Evolutionary conservation across 345 rosid genomes (phyloP), one percentile per base, ranked within the genome.

Genomic region (Citrus inodora): DNA sequence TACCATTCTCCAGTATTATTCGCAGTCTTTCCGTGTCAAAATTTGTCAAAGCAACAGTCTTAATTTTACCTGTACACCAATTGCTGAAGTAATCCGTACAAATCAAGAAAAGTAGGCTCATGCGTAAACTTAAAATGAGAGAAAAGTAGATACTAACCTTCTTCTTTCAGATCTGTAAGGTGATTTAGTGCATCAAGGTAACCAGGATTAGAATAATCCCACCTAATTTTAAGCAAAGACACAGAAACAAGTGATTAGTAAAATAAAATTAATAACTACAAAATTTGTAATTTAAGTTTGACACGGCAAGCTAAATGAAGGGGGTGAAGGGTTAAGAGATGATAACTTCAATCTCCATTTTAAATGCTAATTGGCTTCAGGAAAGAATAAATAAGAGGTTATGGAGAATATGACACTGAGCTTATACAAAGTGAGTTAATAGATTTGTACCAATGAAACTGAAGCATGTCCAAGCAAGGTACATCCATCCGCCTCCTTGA

Each of bases 401-500:
- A 32, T 42, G 76, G 22, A 63, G 19, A 63, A 46, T 38, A 62
- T 13, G 21, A 59, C 74, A 37, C 27, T 67, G 75, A 25, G 51
- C 32, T 21, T 30, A 64, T 46, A 67, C 16, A 53, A n/a, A 59
- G 64, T 13, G 53, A 38, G 19, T 9, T 8, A 65, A 60, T 7
- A 22, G 62, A 72, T 24, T 7, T 38, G 46, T 84, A 93, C 98
- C 98, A 95, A 80, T 95, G 98, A 85, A 95, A 95, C 84, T 93
- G 98, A 90, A 95, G 98, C 98, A 95, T 95, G 67, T 95, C 98
- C 88, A 95, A 86, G 73, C 92, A 81, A 83, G 95, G 82, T 64
- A 95, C 98, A 80, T 95, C 98, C 98, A 95, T 93, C 85, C 98
- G 88, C 91, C 90, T 93, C 72, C 92, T 75, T 7, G 98, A 95